A percentile compares a stretch with the other conserved stretches of the same genome.
Evolutionary conservation across 2,329 filamentous ascomycete genomes (phyloP).

Genomic region (Cryphonectria carpinicola): DNA sequence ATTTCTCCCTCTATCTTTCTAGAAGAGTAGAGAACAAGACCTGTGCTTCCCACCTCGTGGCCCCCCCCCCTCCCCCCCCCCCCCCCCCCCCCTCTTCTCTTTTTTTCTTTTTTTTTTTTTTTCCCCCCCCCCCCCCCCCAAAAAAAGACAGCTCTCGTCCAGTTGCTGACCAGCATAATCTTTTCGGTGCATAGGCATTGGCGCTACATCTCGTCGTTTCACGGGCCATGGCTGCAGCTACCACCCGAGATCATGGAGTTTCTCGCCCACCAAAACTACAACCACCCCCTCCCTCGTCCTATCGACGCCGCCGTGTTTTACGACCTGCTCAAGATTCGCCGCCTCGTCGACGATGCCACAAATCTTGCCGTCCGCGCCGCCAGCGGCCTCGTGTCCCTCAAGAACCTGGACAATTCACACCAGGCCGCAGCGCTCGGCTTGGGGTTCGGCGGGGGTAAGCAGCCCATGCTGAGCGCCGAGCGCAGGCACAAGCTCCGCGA

Average conservation of each 20-base stretch:
- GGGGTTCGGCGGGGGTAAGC: constrained; percentile 60
- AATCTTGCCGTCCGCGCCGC: constrained; percentile 77
- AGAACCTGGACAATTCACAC: constrained; percentile 58
- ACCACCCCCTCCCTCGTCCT: constrained; percentile 73
- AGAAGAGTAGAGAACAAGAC: too few species aligned
- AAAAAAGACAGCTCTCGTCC: background rate
- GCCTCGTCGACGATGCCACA: constrained; percentile 78
- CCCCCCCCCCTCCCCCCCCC: too few species aligned
- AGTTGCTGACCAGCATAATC: constrained; percentile 15
- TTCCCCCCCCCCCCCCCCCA: too few species aligned
- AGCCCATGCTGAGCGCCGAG: constrained; percentile 72
- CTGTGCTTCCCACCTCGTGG: too few species aligned
- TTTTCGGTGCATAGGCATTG: constrained; percentile 64
- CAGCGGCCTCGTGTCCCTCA: constrained; percentile 70
- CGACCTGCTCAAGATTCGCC: constrained; percentile 81
- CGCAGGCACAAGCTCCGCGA: constrained; percentile 79
- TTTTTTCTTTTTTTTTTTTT: too few species aligned
- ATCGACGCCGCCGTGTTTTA: constrained; percentile 82
- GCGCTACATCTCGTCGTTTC: constrained; percentile 82
- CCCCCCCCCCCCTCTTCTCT: too few species aligned
- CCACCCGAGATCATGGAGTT: constrained; percentile 78
- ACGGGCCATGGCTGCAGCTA: constrained; percentile 82
- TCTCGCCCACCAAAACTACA: constrained; percentile 79
- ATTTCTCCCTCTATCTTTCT: too few species aligned
- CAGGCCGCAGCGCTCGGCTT: constrained; percentile 52